Base-by-base conservation (phyloP, 331 rosid genomes). In the Quercus phellos region DNA sequence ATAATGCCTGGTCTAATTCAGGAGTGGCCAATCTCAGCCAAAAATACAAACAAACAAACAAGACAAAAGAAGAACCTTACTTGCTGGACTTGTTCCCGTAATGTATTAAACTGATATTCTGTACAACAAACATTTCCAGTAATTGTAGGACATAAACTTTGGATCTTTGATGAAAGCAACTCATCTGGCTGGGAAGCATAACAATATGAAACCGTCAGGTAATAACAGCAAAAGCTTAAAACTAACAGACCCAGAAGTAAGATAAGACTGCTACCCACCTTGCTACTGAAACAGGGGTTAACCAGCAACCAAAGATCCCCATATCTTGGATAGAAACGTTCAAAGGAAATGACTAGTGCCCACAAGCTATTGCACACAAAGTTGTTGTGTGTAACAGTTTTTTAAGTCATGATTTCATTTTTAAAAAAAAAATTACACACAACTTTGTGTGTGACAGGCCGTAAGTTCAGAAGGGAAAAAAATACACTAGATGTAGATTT, bases 121-220 rank as follows among this genome's bases (percentile, higher is more conserved):
- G 99, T 90, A 78, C 99, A 94, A 68, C 98, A 94, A 82, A 94
- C 87, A 64, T 94, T 90, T 78, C 97, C 98, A 18, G 94, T 88
- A 77, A 94, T 90, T 67, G 99, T 91, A 53, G 99, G 99, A 84
- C 99, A 94, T 70, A 94, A 78, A 83, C 98, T 92, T 81, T 94
- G 99, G 77, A 94, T 87, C 88, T 92, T 92, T 16, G 98, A 89
- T 64, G 99, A 92, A 73, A 94, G 90, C 81, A 92, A 88, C 78
- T 92, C 94, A 86, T 81, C 91, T 73, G 98, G 98, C 99, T 94
- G 98, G 71, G 85, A 86, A 81, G 82, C 77, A 74, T 68, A 10
- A 69, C 60, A 68, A 71, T 26, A 78, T 71, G 59, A n/a, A 74
- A 34, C 76, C 35, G 72, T 54, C 42, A 46, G 58, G 70, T 71